Base-by-base conservation (phyloP, 108 stramenopile species). In the Nitzschia inconspicua region DNA sequence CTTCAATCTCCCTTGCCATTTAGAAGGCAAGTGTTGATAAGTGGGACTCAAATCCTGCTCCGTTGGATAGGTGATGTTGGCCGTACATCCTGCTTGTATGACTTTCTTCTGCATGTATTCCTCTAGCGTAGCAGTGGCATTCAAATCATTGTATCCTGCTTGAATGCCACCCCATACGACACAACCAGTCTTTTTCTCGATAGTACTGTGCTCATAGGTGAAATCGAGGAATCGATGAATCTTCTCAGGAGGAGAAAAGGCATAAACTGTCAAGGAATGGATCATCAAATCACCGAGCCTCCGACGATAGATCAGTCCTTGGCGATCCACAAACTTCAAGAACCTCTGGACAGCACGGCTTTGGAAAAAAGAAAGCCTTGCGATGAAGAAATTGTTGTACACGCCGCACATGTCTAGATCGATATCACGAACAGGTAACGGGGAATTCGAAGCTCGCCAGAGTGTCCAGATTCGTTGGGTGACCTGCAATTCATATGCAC, bases 321-420 rank as follows among this genome's bases (percentile, higher is more conserved):
- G 70, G 14, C 76, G 63, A 66, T 91, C 85, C 14, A 91, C 75
- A 50, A 74, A 66, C 25, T 56, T 57, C 3, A 91, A 44, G 44
- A 91, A 79, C 1, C 31, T 29, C 22, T 75, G 76, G 13, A 82
- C 89, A 25, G 57, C 54, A 20, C 19, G 35, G 26, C 57, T 68
- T 14, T 54, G 70, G 40, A 85, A 91, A 49, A 82, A 83, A 0
- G 71, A 47, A 19, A 85, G 39, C 25, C 82, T 70, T 10, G 85
- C 84, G 20, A 91, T 70, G 29, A 87, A 87, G 34, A 79, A 82
- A 49, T 91, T 91, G 48, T 91, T 91, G 73, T 91, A 91, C 27
- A 87, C 76, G 25, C 85, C 85, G 44, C 80, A 76, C 70, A 75
- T 66, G 8, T 83, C 58, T 0, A 61, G 30, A 26, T 66, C 65